Base-by-base conservation (phyloP, 1,284 basidiomycete genomes). In the Tylopilus orsonianus region DNA sequence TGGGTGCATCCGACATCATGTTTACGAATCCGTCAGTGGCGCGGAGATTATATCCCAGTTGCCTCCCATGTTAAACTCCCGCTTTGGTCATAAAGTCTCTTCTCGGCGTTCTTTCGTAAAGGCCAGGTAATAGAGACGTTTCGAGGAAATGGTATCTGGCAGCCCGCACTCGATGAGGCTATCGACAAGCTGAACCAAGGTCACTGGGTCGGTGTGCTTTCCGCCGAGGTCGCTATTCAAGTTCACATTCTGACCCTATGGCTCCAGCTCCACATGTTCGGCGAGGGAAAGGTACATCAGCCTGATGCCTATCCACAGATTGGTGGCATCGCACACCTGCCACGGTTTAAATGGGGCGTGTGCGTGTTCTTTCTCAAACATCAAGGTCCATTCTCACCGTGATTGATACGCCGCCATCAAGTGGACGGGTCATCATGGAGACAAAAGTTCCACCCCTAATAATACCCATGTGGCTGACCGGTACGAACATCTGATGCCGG, bases 281-380 rank as follows among this genome's bases (percentile, higher is more conserved):
- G 93, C 0, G 97, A 99, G 69, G 95, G 96, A 19, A 90, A 88
- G 57, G 84, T 98, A 38, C 90, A 93, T 62, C 94, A 93, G 64
- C 77, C 83, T 22, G 63, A 75, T 19, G 70, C 75, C 8, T 83
- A 87, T 61, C 72, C 62, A 24, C 66, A 60, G 38, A 68, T 71
- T 33, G 59, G 66, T 36, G 67, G 64, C 2, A 58, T 70, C 14
- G 70, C 76, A 8, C 71, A 75, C 35, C 66, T 98, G 52, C 75
- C 86, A 6, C 75, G 91, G 38, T 98, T 99, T 71, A 97, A 97
- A 74, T 99, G 96, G 97, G 97, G 96, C 49, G 76, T 97, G 85
- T 93, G 66, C 67, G 90, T 87, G 22, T 50, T 44, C 50, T 57
- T 27, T 23, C 41, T 50, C 29, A 27, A 50, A 44, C 30, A 22